Evolutionary conservation across 2,329 filamentous ascomycete genomes (phyloP).

Genomic region (Dactylellina cionopaga): DNA sequence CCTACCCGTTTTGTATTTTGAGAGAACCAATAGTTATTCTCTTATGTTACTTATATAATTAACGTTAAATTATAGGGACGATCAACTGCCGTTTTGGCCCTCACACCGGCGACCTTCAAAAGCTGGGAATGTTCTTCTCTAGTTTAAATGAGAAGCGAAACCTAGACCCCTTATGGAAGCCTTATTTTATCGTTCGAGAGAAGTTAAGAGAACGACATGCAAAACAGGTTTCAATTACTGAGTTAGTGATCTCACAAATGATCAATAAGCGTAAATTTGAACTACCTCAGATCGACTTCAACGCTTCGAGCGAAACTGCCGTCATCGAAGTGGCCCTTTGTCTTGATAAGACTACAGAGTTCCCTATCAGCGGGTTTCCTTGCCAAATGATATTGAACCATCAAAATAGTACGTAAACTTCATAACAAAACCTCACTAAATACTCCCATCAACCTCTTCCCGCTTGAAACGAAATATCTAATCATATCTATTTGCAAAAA

Average conservation of each 20-base stretch:
- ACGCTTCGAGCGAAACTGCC: not conserved
- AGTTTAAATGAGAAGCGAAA: not conserved
- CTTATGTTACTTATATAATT: no score
- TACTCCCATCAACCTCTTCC: no score
- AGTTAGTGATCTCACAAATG: not conserved
- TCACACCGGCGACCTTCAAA: not conserved
- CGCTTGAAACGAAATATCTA: no score
- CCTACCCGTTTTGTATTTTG: not conserved
- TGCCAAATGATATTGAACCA: not conserved
- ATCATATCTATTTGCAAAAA: no score
- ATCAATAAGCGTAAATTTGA: not conserved
- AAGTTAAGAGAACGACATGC: not conserved
- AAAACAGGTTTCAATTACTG: not conserved
- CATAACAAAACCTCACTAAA: no score
- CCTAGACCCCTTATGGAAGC: not conserved
- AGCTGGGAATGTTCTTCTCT: not conserved
- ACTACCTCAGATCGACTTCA: constrained; percentile 3
- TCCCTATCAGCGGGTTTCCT: constrained; percentile 24
- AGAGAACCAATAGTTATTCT: not conserved
- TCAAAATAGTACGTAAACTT: constrained; percentile 9
- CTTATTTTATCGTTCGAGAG: constrained; percentile 11
- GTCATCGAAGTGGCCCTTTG: constrained; percentile 6
- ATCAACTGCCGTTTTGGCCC: constrained; percentile 2
- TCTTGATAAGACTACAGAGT: not conserved
- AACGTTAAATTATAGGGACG: not conserved